A percentile compares a stretch with the other conserved stretches of the same genome.
Conservation (phyloP, 2,329 filamentous ascomycete genomes). For the Epicoccum sorghinum region DNA sequence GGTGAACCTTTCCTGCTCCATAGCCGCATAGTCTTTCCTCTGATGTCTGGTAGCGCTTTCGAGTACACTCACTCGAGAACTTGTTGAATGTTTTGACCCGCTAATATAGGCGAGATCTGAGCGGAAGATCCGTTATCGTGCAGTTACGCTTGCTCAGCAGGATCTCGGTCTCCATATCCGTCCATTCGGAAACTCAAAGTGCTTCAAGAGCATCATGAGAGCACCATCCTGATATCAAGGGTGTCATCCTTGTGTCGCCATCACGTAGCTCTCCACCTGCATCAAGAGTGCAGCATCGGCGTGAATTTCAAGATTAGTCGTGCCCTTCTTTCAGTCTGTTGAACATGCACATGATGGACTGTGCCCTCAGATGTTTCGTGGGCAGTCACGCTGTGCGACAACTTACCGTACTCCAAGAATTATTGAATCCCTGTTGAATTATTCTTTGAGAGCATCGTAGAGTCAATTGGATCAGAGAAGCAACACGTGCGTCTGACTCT, state of each 20-base stretch:
- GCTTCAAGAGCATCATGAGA: background rate
- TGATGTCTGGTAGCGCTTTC: background rate
- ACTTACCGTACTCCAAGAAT: too few species aligned
- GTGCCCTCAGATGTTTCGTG: too few species aligned
- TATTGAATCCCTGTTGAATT: too few species aligned
- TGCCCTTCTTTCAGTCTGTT: too few species aligned
- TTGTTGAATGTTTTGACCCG: background rate
- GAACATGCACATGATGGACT: too few species aligned
- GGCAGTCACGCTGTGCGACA: too few species aligned
- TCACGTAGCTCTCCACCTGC: background rate
- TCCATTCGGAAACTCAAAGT: background rate
- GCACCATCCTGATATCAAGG: background rate
- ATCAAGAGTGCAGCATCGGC: background rate
- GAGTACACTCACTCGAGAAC: background rate
- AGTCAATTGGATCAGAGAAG: too few species aligned
- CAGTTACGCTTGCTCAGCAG: background rate
- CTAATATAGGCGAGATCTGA: background rate
- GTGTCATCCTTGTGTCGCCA: background rate
- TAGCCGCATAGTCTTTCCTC: background rate
- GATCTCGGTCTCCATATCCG: background rate
- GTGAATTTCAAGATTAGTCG: background rate
- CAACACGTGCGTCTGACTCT: too few species aligned
- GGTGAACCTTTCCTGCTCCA: background rate
- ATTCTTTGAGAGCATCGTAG: too few species aligned
- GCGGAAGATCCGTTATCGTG: background rate